Evolutionary conservation across 2,329 filamentous ascomycete species (phyloP), one percentile per base, ranked within the genome.

Genomic region (Rutstroemia sp.): DNA sequence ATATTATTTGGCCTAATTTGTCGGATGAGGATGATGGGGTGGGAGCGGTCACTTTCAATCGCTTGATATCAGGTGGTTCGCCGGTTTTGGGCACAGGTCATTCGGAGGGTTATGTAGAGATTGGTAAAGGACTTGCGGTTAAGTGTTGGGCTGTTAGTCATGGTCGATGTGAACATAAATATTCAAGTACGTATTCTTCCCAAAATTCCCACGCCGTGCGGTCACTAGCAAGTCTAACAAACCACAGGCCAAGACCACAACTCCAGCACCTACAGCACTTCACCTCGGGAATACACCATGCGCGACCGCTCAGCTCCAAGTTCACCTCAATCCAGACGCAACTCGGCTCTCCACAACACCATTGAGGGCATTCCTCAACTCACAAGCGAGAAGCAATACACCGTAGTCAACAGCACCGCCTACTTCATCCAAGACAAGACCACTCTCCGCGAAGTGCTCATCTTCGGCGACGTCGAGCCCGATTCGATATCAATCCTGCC

Each of bases 21-120:
- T 95, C 90, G 0, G 92, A 99, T 67, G 94, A 99, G 73, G 94
- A 96, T 69, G 91, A 92, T 36, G 94, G 94, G 23, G 92, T 92
- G 4, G 94, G 94, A 0, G 79, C 99, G 27, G 84, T 99, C 36
- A 96, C 90, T 0, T 97, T 95, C 65, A 86, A 91, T 69, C 83
- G 94, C 16, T 77, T 99, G 9, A 86, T 89, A 5, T 92, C 96
- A 68, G 92, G 92, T 10, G 92, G 92, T 3, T 94, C 92, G 58
- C 84, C 88, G 2, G 86, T 89, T 25, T 76, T 96, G 6, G 92
- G 91, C 2, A 86, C 89, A 60, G 90, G 89, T 1, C 85, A 89
- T 23, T 84, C 82, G 40, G 83, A 82, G 66, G 92, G 92, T 0
- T 99, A 96, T 68, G 81, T 95, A 47, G 90, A 95, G 69, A 81